Evolutionary conservation across 2,329 filamentous ascomycete genomes (phyloP), one percentile per base, ranked within the genome.

Genomic region (Dryadomyces quercivorus): DNA sequence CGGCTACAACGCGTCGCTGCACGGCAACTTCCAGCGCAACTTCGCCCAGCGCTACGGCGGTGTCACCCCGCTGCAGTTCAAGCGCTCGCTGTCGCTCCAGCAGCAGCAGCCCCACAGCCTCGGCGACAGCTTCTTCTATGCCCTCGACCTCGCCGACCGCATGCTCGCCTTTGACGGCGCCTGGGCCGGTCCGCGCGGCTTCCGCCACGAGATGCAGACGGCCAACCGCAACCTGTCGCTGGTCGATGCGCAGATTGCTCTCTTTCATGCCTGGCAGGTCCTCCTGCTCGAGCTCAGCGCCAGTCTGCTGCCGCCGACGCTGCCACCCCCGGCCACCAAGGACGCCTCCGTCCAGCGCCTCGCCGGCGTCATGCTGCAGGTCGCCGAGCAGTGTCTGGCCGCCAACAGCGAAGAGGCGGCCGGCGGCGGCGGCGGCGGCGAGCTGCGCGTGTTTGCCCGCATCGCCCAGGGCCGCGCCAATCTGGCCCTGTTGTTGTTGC

Each of bases 201-300:
- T 95, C 69, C 78, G 80, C 58, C 78, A 80, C 50, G 93, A 98
- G 65, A 85, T 98, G 69, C 80, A 84, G 63, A 82, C 83, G 57
- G 93, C 92, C 45, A 98, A 98, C 67, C 73, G 86, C 58, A 97
- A 98, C 67, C 68, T 98, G 52, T 95, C 91, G 22, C 75, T 95
- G 38, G 89, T 98, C 38, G 90, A 97, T 66, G 88, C 92, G 22
- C 90, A 98, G 71, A 84, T 93, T 60, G 80, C 82, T 46, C 79
- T 98, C 18, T 85, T 96, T 59, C 83, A 88, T 62, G 86, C 88
- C 54, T 97, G 92, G 89, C 91, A 94, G 66, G 84, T 88, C 56
- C 76, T 98, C 9, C 80, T 92, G 15, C 76, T 93, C 51, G 92
- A 96, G 63, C 77, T 98, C 50, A 88, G 86, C 65, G 81, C 81